phyloP scores from a whole-genome alignment of 73 alveolate species.

The Uronychia binucleata region DNA sequence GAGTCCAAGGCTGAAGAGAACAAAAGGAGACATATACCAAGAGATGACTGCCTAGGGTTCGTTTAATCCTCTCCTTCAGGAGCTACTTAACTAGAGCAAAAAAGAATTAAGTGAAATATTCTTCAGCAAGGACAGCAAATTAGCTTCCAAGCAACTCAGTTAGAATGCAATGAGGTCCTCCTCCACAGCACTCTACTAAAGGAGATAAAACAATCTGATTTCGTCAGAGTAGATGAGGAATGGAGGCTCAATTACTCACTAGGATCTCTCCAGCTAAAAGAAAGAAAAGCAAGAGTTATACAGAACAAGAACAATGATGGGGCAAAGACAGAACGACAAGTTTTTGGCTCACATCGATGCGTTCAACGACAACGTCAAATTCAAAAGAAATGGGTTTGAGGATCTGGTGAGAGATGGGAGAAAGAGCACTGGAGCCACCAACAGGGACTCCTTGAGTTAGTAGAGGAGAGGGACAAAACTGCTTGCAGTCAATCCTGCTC shows the following conservation, averaged over 20 bases:
- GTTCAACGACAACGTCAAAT: not conserved
- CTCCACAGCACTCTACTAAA: not conserved
- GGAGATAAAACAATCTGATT: not conserved
- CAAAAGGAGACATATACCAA: not conserved
- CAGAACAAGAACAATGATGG: not conserved
- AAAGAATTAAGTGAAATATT: not conserved
- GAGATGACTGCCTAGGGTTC: not conserved
- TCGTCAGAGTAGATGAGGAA: not conserved
- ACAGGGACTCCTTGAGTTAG: not conserved
- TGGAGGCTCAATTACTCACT: not conserved
- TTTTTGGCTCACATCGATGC: not conserved
- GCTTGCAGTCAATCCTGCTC: not conserved
- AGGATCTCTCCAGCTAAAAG: not conserved
- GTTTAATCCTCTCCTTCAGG: not conserved
- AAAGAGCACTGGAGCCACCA: not conserved
- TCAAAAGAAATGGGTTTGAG: not conserved
- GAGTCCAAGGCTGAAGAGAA: not conserved
- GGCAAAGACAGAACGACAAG: not conserved
- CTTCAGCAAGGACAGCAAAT: not conserved
- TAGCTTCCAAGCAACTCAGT: not conserved
- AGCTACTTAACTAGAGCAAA: not conserved
- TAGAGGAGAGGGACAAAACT: not conserved
- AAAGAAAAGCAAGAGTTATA: not conserved
- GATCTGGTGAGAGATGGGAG: not conserved
- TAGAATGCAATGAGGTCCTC: not conserved